Evolutionary conservation across 805 yeast species (phyloP).

Genomic region (Cyberlindnera petersonii): DNA sequence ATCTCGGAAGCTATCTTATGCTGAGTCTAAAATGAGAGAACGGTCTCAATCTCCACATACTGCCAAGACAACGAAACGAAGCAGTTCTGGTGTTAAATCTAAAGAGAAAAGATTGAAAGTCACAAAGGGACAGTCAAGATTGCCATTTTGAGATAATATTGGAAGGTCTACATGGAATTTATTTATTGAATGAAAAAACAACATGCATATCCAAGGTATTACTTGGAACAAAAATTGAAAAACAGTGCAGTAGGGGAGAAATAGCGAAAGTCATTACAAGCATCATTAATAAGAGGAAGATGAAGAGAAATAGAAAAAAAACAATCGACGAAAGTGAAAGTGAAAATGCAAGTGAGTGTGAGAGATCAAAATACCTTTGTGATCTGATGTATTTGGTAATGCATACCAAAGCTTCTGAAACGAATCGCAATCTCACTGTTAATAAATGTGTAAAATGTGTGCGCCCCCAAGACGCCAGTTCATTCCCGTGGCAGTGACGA

Average conservation of each 20-base stretch:
- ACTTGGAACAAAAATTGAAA: too few species aligned
- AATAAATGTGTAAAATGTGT: too few species aligned
- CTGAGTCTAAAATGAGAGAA: conserved; percentile 6
- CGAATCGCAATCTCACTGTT: too few species aligned
- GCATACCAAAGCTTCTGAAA: background rate
- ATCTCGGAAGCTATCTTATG: conserved; percentile 8
- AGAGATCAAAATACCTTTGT: too few species aligned
- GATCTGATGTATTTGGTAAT: too few species aligned
- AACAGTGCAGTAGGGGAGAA: too few species aligned
- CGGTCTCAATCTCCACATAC: conserved; percentile 3
- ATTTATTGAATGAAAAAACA: background rate
- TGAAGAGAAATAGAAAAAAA: too few species aligned
- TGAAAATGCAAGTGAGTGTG: too few species aligned
- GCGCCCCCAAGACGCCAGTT: too few species aligned
- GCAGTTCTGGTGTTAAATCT: background rate
- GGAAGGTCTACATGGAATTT: background rate
- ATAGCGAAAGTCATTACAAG: too few species aligned
- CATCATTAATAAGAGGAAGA: too few species aligned
- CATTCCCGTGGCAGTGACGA: conserved; percentile 7
- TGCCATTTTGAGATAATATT: conserved; percentile 19
- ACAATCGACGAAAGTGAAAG: background rate
- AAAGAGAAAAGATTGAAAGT: conserved; percentile 13
- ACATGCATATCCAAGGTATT: background rate
- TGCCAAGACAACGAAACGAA: background rate
- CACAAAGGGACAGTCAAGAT: conserved; percentile 22